Base-by-base conservation (phyloP, 176 grass and related monocot species). In the Oryza coarctata region DNA sequence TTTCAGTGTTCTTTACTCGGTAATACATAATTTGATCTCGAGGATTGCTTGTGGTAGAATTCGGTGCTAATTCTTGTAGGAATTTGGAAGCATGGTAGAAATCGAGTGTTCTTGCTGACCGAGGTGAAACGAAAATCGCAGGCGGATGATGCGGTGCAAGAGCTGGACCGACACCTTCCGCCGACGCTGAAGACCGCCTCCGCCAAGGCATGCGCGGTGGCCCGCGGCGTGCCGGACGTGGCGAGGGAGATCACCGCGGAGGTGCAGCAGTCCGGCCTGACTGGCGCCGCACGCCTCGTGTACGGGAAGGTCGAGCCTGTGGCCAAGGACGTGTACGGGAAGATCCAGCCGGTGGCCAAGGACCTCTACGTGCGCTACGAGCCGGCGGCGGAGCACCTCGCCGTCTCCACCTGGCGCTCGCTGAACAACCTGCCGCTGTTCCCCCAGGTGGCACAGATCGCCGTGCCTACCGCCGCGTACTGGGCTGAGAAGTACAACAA, bases 401-500 rank as follows among this genome's bases (percentile, higher is more conserved):
- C 89, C 52, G 91, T 90, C 41, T 82, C 87, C 23, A 65, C 70
- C 65, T 99, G 96, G 96, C 91, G 89, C 79, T 83, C 79, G 25
- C 87, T 99, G 29, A 99, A 95, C 81, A 39, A 30, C 55, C 91
- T 99, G 10, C 96, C 96, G 9, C 33, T 99, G 15, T 87, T 99
- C 87, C 87, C 83, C 29, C 93, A 92, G 57, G 83, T 80, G 40
- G 89, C 91, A 30, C 89, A 95, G 29, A 85, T 95, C 72, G 74
- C 74, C 45, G 82, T 95, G 18, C 91, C 96, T 35, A 93, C 85
- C 20, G 96, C 88, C 12, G 85, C 85, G 0, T 76, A 92, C 91
- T 90, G 84, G 85, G 60, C 79, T 7, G 80, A 95, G 14, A 95
- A 88, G 89, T 99, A 99, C 93, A 99, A 99, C 88, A 12, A 34